These are phyloP conservation scores for Celoporthe dispersa DNA, from an alignment of 2,329 filamentous ascomycete genomes.

Conservation along the genomic window DNA sequence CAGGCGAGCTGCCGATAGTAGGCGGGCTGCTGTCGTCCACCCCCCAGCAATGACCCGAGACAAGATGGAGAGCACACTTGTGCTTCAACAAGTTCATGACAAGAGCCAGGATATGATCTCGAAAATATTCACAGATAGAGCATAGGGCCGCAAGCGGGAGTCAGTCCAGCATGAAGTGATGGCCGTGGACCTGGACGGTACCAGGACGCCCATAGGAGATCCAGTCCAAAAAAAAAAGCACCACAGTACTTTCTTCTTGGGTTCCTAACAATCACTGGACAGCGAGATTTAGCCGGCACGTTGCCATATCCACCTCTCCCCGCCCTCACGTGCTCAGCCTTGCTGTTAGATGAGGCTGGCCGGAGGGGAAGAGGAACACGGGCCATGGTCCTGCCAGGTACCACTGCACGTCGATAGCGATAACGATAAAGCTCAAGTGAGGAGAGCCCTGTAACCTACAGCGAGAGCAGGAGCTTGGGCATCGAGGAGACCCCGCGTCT, in stretches of 20 bases:
- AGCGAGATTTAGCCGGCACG: background rate
- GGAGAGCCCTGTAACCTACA: conserved; percentile 8
- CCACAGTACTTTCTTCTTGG: background rate
- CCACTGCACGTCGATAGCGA: conserved; percentile 23
- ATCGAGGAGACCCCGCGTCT: background rate
- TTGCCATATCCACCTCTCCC: background rate
- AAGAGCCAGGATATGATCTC: background rate
- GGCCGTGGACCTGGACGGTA: background rate
- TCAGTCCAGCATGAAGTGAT: background rate
- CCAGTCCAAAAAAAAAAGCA: background rate
- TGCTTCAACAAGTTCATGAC: background rate
- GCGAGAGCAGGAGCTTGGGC: conserved; percentile 2
- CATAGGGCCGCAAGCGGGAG: background rate
- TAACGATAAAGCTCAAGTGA: conserved; percentile 29
- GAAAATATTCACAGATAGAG: background rate
- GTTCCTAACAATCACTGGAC: background rate
- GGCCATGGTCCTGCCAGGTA: background rate
- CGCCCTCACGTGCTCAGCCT: conserved; percentile 12
- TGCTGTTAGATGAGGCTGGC: conserved; percentile 1
- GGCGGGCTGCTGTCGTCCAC: background rate
- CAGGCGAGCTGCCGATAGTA: background rate
- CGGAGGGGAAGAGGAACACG: background rate
- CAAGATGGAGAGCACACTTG: background rate
- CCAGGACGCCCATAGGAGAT: background rate
- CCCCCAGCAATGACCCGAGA: background rate